Conservation (phyloP, 2,329 filamentous ascomycete genomes). For the Cercospora zeae-maydis region DNA sequence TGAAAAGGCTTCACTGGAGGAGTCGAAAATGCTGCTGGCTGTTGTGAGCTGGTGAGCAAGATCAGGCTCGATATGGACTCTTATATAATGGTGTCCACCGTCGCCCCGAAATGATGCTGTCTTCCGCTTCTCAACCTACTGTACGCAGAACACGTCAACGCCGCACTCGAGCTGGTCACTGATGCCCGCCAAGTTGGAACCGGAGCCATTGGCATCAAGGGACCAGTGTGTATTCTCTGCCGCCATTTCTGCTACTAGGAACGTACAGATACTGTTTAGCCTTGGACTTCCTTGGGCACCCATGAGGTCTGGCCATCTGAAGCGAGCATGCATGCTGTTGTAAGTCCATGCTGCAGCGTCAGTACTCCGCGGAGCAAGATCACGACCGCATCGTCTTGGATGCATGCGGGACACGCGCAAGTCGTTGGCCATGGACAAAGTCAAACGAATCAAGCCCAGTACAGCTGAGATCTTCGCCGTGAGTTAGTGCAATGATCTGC, state of each 20-base stretch:
- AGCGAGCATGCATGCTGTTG: background rate
- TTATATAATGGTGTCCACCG: background rate
- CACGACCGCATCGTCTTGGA: background rate
- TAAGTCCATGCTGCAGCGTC: background rate
- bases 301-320: background rate
- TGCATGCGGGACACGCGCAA: background rate
- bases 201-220: background rate
- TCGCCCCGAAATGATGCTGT: background rate
- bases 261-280: background rate
- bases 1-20: background rate
- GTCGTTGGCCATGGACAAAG: background rate
- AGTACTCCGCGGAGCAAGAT: background rate
- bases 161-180: background rate
- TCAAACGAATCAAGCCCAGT: background rate
- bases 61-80: background rate
- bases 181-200: background rate
- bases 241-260: background rate
- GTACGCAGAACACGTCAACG: background rate
- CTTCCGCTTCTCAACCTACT: background rate
- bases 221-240: background rate
- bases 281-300: background rate
- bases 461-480: background rate
- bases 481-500: background rate
- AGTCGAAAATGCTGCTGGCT: background rate
- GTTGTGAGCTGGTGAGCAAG: background rate